Conservation (phyloP, 345 rosid species). For the Acer yangbiense region DNA sequence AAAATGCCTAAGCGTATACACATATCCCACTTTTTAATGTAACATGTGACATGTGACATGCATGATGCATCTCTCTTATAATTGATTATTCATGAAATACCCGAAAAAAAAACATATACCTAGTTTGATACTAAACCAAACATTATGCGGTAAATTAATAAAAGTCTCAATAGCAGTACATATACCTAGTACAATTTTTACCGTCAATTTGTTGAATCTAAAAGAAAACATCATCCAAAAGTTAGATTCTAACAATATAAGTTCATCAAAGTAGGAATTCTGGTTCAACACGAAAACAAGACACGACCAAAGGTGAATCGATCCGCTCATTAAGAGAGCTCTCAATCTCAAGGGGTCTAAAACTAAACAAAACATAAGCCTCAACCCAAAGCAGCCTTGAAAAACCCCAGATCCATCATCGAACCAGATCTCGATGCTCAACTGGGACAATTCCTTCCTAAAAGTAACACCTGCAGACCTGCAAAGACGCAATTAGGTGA, state of each 20-base stretch:
- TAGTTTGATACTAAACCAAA: not conserved
- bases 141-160: not conserved
- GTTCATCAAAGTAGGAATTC: conserved; percentile 18
- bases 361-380: conserved; percentile 27
- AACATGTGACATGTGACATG: no score
- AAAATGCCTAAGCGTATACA: no score
- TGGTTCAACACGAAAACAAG: conserved; percentile 29
- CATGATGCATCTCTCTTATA: no score
- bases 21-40: no score
- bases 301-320: conserved; percentile 9
- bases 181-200: not conserved
- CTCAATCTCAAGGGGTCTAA: conserved; percentile 27
- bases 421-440: conserved; percentile 28
- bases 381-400: conserved; percentile 29
- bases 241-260: conserved; percentile 23
- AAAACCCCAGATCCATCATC: conserved; percentile 29
- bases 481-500: conserved; percentile 43
- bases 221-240: conserved; percentile 19
- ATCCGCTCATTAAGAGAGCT: conserved; percentile 26
- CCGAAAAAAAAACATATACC: not conserved
- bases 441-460: conserved; percentile 30
- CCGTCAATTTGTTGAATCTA: not conserved
- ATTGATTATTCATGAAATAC: not conserved
- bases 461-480: conserved; percentile 51
- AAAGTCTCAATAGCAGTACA: not conserved